A percentile compares a stretch with the other conserved stretches of the same genome.
These are phyloP conservation scores for Wallemia hederae DNA, from an alignment of 1,284 basidiomycete species.

Conservation along the genomic window DNA sequence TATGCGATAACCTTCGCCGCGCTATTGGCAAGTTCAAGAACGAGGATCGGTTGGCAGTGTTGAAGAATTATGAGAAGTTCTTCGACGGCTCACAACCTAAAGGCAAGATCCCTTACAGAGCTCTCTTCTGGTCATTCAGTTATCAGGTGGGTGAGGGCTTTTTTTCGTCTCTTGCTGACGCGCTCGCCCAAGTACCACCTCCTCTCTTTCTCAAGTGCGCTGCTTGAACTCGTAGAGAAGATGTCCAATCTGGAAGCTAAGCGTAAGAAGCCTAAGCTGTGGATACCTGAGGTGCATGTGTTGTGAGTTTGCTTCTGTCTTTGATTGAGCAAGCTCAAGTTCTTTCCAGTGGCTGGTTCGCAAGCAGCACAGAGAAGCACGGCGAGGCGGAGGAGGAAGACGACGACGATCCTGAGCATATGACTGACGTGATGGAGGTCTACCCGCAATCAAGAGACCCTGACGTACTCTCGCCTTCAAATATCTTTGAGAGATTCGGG, in stretches of 20 bases:
- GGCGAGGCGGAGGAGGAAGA: not conserved
- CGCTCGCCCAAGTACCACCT: not conserved
- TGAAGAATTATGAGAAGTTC: not conserved
- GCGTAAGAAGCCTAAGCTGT: not conserved
- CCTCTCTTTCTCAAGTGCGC: not conserved
- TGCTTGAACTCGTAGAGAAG: not conserved
- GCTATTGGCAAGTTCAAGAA: not conserved
- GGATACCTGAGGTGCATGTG: not conserved
- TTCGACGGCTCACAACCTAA: not conserved
- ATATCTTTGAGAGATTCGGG: not conserved
- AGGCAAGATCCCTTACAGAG: not conserved
- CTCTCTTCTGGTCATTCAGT: not conserved
- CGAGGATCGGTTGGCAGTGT: not conserved
- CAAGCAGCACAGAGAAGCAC: not conserved
- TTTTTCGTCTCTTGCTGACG: not conserved
- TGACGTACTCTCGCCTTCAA: not conserved
- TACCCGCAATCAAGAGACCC: not conserved
- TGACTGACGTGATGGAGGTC: not conserved
- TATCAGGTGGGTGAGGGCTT: not conserved
- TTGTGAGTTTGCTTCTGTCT: too few relatives aligned
- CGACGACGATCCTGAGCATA: conserved; percentile 1
- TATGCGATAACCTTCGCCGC: not conserved
- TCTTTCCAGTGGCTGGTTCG: not conserved
- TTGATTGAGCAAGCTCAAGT: too few relatives aligned
- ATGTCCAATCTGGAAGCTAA: not conserved